These are phyloP conservation scores for Salix brachista DNA, from an alignment of 345 rosid genomes.

Conservation along the genomic window DNA sequence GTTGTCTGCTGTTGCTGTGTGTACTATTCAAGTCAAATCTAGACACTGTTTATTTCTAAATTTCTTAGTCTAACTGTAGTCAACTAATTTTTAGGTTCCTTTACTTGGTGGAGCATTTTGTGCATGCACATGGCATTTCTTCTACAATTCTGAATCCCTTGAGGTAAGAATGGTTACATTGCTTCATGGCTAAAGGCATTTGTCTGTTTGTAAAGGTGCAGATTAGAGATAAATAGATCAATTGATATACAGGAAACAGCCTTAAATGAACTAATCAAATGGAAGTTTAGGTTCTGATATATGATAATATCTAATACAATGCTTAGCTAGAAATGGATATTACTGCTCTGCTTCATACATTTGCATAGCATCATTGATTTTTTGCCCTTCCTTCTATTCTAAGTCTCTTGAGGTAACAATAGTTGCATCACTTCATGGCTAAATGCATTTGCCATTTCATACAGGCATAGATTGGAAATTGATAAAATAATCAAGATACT, in stretches of 20 bases:
- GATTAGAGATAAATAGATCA: neutral
- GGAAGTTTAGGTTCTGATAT: slow-evolving; percentile 2
- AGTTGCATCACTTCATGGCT: neutral
- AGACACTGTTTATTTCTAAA: neutral
- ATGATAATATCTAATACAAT: neutral
- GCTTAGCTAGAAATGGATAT: neutral
- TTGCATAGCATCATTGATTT: neutral
- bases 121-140: slow-evolving; percentile 98
- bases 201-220: too few relatives aligned
- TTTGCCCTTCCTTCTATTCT: neutral
- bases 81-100: slow-evolving; percentile 54
- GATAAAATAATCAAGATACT: neutral
- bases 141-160: slow-evolving; percentile 81
- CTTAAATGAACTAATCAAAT: neutral
- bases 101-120: slow-evolving; percentile 97
- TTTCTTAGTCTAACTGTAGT: slow-evolving; percentile 3
- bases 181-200: neutral
- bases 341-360: neutral
- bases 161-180: slow-evolving; percentile 48
- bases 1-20: neutral
- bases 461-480: neutral
- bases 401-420: neutral
- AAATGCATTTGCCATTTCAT: neutral
- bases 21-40: neutral
- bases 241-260: neutral